Evolutionary conservation across 441 rosid species (phyloP), one percentile per base, ranked within the genome.

Genomic region (Omphalea diandra): DNA sequence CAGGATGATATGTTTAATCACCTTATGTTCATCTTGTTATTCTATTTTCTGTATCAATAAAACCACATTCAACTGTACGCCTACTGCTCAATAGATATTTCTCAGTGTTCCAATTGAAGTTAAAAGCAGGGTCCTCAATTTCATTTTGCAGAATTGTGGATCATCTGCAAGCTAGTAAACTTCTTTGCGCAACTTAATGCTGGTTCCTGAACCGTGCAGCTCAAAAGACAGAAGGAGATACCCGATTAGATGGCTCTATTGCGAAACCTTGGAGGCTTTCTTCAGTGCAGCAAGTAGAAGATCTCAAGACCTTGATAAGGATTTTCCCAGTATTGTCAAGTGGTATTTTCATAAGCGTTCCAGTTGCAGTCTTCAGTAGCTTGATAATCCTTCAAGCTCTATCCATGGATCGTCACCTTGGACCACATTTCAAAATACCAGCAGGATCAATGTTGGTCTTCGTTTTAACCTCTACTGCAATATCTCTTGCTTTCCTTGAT

Each of bases 201-300:
- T 75, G 81, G 71, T 73, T 79, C 70, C 52, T 79, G 12, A 77
- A 79, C 73, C 65, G 68, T 6, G 85, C 83, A 31, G 79, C 83
- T n/a, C 29, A 65, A 35, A 83, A 64, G 80, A 54, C 47, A 26
- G 87, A 77, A 63, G 82, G 81, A 8, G 55, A 50, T 2, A 50
- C 24, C 24, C 9, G 5, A 36, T 17, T 69, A 6, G 73, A 73
- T 56, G 77, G 83, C 18, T 75, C 73, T 27, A 52, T 75, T 18
- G 63, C 52, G 2, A 80, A 73, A 56, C 75, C 67, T 4, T 86
- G 90, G 90, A 75, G 72, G 52, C 54, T 88, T 20, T 84, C 85
- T 73, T 80, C 84, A 3, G 88, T 84, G 71, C 76, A 87, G 46
- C 82, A 84, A 81, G 86, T 88, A 20, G 90, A 88, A 67, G 93